Conservation (phyloP, 306 rosid genomes). For the Cucumis hystrix region DNA sequence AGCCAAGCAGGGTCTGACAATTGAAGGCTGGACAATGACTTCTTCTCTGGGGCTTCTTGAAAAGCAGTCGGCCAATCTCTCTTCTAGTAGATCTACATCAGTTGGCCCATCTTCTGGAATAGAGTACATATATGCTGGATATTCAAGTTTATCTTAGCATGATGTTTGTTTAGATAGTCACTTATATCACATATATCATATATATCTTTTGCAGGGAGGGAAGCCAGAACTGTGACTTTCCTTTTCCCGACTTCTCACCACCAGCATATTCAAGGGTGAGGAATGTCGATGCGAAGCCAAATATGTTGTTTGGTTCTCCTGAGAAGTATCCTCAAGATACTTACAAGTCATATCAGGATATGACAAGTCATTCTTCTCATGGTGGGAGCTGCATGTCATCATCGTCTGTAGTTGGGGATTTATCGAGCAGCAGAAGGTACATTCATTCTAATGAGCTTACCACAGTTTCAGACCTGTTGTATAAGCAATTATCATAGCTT, state of each 20-base stretch:
- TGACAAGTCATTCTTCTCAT: slow-evolving; percentile 9
- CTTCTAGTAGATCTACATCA: slow-evolving; percentile 13
- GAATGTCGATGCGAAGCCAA: slow-evolving; percentile 20
- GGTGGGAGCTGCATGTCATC: slow-evolving; percentile 15
- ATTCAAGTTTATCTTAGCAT: slow-evolving; percentile 23
- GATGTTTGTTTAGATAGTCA: slow-evolving; percentile 3
- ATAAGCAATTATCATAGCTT: neutral
- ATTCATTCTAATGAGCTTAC: no score
- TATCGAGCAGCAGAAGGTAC: slow-evolving; percentile 19
- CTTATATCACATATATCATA: neutral
- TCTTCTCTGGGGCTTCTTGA: slow-evolving; percentile 19
- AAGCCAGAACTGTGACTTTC: slow-evolving; percentile 20
- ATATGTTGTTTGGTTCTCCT: slow-evolving; percentile 11
- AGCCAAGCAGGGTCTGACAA: slow-evolving; percentile 36
- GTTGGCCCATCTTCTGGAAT: slow-evolving; percentile 5
- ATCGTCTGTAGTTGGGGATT: slow-evolving; percentile 8
- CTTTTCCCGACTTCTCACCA: slow-evolving; percentile 23
- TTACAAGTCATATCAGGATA: slow-evolving; percentile 23
- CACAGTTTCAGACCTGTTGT: neutral
- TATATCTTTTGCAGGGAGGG: slow-evolving; percentile 27
- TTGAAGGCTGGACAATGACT: slow-evolving; percentile 35
- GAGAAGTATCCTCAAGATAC: slow-evolving; percentile 16
- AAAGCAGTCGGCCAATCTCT: slow-evolving; percentile 18
- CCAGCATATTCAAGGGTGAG: slow-evolving; percentile 21
- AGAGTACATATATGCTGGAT: slow-evolving; percentile 14